Percentiles rank a stretch among this genome's conserved stretches.
Conservation (phyloP, 352 stramenopile species). For the Phytophthora pseudosyringae region DNA sequence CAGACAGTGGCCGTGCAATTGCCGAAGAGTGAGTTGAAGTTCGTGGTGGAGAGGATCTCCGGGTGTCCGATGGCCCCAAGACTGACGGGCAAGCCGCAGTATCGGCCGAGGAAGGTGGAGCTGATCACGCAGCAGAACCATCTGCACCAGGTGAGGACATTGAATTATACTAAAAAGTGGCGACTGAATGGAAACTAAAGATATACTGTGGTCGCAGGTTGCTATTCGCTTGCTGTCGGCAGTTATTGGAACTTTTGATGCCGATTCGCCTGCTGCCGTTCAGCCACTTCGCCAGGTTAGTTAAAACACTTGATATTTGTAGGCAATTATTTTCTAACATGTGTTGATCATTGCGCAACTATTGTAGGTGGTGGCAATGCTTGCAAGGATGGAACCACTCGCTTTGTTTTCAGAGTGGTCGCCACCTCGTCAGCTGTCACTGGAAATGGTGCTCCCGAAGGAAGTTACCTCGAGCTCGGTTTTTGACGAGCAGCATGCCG, state of each 20-base stretch:
- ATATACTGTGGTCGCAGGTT: slow-evolving; percentile 46
- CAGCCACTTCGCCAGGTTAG: slow-evolving; percentile 74
- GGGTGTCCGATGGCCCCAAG: slow-evolving; percentile 64
- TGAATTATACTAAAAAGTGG: background rate
- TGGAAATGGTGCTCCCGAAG: slow-evolving; percentile 42
- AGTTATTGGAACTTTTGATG: slow-evolving; percentile 68
- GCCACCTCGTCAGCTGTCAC: slow-evolving; percentile 63
- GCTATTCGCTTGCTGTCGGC: slow-evolving; percentile 68
- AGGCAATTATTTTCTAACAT: background rate
- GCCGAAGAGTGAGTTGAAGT: slow-evolving; percentile 88
- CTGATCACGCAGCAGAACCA: slow-evolving; percentile 76
- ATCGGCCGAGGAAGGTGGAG: slow-evolving; percentile 58
- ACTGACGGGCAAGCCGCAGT: slow-evolving; percentile 70
- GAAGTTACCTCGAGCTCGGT: slow-evolving; percentile 66
- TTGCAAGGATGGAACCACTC: slow-evolving; percentile 69
- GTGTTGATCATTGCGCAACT: background rate
- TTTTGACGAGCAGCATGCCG: slow-evolving; percentile 62
- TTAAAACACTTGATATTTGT: background rate
- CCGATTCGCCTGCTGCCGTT: slow-evolving; percentile 45
- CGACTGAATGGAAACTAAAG: background rate
- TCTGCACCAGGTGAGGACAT: slow-evolving; percentile 66
- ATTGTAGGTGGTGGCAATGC: slow-evolving; percentile 61
- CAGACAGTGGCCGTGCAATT: slow-evolving; percentile 71
- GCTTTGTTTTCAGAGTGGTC: slow-evolving; percentile 83
- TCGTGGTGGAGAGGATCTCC: slow-evolving; percentile 81